Base-by-base conservation (phyloP, 495 filamentous ascomycete genomes). In the Sabuloglossum arenarium region DNA sequence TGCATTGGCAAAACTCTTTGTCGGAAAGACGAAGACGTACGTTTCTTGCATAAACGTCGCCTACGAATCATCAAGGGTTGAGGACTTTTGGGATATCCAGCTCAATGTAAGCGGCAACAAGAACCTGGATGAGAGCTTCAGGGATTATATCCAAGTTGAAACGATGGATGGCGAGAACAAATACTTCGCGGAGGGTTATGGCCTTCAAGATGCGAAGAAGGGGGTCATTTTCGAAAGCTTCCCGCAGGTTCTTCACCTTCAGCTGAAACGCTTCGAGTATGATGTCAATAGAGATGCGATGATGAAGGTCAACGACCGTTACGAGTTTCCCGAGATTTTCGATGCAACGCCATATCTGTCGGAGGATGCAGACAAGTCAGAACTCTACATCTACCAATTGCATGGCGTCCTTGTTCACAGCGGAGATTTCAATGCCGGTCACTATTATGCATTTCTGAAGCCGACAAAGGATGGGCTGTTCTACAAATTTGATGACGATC, bases 41-140 rank as follows among this genome's bases (percentile, higher is more conserved):
- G 91, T 99, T 58, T 91, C 85, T 6, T 99, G 91, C 72, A 96
- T 97, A 66, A 89, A 99, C 66, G 91, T 99, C 56, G 82, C 90
- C 52, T 99, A 93, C 68, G 87, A 95, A 67, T 95, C 89, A 6
- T 93, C 87, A 31, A 80, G 89, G 51, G 73, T 89, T 50, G 93
- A 99, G 69, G 93, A 97, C 58, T 99, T 95, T 67, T 99, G 91
- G 91, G 91, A 99, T 65, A 84, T 99, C 53, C 91, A 97, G 64
- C 79, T 99, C 59, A 99, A 97, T 58, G 91, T 99, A 45, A 82
- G 85, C 59, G 87, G 87, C 29, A 93, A 93, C 73, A 87, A 86
- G 69, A 90, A 84, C 55, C 70, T 99, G 57, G 82, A 94, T 57
- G 88, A 94, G 56, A 95, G 89, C 62, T 96, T 99, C 72, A 84